Conservation (phyloP, 2,329 filamentous ascomycete genomes). For the Apiospora saccharicola region DNA sequence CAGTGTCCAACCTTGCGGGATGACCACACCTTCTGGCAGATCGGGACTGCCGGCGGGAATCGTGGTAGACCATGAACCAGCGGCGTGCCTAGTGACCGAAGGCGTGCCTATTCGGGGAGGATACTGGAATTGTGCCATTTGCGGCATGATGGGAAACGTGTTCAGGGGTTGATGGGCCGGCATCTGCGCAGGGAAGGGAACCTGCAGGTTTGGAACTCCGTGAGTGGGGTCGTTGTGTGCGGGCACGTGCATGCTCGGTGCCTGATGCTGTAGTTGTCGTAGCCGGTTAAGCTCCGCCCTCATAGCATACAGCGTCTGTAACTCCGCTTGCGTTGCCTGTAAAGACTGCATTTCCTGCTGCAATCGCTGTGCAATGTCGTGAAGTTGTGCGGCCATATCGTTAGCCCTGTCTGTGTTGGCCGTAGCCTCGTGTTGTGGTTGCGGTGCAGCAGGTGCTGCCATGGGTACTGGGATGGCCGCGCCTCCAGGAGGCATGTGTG, state of each 20-base stretch:
- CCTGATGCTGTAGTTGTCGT: constrained; percentile 52
- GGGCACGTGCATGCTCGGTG: constrained; percentile 29
- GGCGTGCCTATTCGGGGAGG: constrained; percentile 49
- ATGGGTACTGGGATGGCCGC: constrained; percentile 28
- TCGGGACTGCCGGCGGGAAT: constrained; percentile 68
- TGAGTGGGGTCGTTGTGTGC: constrained; percentile 24
- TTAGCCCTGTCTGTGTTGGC: constrained; percentile 31
- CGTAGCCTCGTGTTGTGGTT: constrained; percentile 29
- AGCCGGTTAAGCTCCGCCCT: constrained; percentile 73
- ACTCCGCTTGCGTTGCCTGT: constrained; percentile 70
- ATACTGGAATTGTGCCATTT: constrained; percentile 35
- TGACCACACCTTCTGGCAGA: constrained; percentile 68
- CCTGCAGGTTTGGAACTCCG: constrained; percentile 29
- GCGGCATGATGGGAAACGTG: constrained; percentile 32
- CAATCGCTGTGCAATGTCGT: constrained; percentile 73
- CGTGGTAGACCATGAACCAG: constrained; percentile 52
- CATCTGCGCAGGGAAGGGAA: constrained; percentile 33
- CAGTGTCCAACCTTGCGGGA: constrained; percentile 71
- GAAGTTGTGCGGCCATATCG: constrained; percentile 66
- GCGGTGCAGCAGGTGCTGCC: constrained; percentile 24
- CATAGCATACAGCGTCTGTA: constrained; percentile 69
- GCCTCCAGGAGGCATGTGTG: constrained; percentile 28
- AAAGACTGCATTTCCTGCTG: constrained; percentile 71
- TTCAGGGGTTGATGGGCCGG: constrained; percentile 27
- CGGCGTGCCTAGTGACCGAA: constrained; percentile 56